Evolutionary conservation across 352 stramenopile species (phyloP).

Genomic region (Phytopythium montanum): DNA sequence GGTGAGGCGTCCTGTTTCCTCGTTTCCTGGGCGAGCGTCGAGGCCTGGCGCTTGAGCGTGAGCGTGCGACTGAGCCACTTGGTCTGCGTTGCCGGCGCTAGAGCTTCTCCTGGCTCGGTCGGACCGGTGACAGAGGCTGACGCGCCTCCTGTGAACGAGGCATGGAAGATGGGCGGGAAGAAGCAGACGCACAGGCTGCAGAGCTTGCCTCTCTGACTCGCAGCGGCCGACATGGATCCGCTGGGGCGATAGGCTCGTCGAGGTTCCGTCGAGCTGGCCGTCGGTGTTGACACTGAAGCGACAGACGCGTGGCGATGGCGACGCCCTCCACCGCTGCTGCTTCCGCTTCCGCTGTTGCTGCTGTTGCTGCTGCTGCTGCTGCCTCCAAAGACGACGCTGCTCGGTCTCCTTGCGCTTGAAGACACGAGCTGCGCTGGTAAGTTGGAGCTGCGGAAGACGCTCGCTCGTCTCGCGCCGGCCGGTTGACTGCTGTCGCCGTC

Average conservation of each 20-base stretch:
- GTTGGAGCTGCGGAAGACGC: not conserved
- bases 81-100: conserved; percentile 16
- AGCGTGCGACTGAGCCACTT: conserved; percentile 33
- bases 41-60: conserved; percentile 8
- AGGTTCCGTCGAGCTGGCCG: not conserved
- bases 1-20: conserved; percentile 8
- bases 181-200: conserved; percentile 45
- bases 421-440: not conserved
- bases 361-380: not conserved
- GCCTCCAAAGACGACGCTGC: not conserved
- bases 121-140: not conserved
- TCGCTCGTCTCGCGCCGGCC: not conserved
- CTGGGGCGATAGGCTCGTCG: not conserved
- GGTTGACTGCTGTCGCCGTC: not conserved
- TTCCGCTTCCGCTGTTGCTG: not conserved
- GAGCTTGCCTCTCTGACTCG: conserved; percentile 4
- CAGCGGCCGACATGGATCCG: not conserved
- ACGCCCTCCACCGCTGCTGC: conserved; percentile 1
- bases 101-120: not conserved
- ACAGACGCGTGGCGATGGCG: not conserved
- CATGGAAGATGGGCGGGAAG: conserved; percentile 54
- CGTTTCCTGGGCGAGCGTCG: conserved; percentile 8
- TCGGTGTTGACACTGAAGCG: not conserved
- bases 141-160: not conserved
- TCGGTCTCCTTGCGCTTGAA: not conserved